Percentiles rank a stretch among this genome's conserved stretches.
phyloP scores from a whole-genome alignment of 129 eudicot genomes.

The Artemisia argyi region DNA sequence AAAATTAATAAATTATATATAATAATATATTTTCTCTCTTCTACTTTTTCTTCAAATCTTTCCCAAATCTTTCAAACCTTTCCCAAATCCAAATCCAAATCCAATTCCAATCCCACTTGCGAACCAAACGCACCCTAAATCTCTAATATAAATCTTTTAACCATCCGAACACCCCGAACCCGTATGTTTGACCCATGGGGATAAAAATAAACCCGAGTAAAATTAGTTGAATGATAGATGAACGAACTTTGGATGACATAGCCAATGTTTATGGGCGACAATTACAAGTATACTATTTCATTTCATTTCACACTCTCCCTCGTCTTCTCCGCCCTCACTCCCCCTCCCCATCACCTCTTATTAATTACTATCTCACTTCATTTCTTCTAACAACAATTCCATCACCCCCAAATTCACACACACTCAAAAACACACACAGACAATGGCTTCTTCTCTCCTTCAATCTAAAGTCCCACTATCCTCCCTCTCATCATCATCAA shows the following conservation, averaged over 20 bases:
- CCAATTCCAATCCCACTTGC: too few species aligned
- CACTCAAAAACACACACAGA: background rate
- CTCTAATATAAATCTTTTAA: too few species aligned
- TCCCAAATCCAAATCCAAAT: too few species aligned
- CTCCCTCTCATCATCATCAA: slow-evolving; percentile 56
- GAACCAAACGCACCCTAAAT: too few species aligned
- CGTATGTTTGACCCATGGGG: too few species aligned
- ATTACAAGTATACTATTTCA: slow-evolving; percentile 12
- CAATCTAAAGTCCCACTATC: slow-evolving; percentile 41
- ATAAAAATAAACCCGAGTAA: too few species aligned
- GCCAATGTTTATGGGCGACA: slow-evolving; percentile 41
- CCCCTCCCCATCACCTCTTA: background rate
- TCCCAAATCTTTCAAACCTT: too few species aligned
- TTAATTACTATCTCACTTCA: slow-evolving; percentile 3
- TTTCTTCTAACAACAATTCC: slow-evolving; percentile 2
- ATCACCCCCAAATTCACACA: background rate
- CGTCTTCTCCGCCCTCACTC: slow-evolving; percentile 72
- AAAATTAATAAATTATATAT: too few species aligned
- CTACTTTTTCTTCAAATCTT: too few species aligned
- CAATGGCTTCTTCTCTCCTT: slow-evolving; percentile 58
- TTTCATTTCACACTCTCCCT: slow-evolving; percentile 29
- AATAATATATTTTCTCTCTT: too few species aligned
- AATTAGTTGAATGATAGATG: slow-evolving; percentile 12
- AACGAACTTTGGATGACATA: slow-evolving; percentile 34
- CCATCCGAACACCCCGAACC: too few species aligned